Evolutionary conservation across 1,284 basidiomycete species (phyloP).

Genomic region (Ceratobasidium papillatum): DNA sequence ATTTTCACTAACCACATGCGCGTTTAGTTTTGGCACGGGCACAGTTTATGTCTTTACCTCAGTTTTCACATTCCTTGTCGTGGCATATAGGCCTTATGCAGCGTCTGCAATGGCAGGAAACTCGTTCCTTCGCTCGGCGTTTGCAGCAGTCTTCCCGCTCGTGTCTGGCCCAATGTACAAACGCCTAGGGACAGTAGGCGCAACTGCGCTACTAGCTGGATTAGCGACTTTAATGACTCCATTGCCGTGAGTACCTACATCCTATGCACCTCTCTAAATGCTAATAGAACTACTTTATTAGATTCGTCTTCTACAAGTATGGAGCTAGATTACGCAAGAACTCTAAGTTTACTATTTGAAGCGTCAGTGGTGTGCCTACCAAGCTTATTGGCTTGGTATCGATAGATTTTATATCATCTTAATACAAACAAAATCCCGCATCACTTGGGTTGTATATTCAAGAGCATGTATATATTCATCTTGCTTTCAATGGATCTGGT

Average conservation of each 20-base stretch:
- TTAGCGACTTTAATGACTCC: conserved; percentile 73
- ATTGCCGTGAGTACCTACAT: conserved; percentile 64
- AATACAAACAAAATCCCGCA: neutral
- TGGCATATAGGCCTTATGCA: conserved; percentile 78
- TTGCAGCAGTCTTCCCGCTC: conserved; percentile 79
- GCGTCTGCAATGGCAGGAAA: conserved; percentile 81
- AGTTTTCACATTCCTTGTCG: conserved; percentile 76
- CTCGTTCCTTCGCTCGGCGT: conserved; percentile 68
- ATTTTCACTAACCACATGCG: conserved; percentile 1
- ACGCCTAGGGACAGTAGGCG: conserved; percentile 73
- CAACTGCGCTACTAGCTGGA: conserved; percentile 77
- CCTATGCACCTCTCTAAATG: neutral
- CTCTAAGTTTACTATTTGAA: conserved; percentile 43
- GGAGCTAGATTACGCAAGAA: conserved; percentile 50
- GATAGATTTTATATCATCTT: neutral
- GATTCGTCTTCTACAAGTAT: conserved; percentile 53
- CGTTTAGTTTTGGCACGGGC: conserved; percentile 52
- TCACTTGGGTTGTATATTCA: neutral
- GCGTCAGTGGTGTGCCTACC: neutral
- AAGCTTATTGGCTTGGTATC: neutral
- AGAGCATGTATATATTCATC: neutral
- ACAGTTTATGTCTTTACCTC: conserved; percentile 69
- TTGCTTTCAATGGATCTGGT: neutral
- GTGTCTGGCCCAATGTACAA: conserved; percentile 69
- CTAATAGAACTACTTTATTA: conserved; percentile 11